Conservation (phyloP, 176 grass and related monocot species). For the Luzula sylvatica region DNA sequence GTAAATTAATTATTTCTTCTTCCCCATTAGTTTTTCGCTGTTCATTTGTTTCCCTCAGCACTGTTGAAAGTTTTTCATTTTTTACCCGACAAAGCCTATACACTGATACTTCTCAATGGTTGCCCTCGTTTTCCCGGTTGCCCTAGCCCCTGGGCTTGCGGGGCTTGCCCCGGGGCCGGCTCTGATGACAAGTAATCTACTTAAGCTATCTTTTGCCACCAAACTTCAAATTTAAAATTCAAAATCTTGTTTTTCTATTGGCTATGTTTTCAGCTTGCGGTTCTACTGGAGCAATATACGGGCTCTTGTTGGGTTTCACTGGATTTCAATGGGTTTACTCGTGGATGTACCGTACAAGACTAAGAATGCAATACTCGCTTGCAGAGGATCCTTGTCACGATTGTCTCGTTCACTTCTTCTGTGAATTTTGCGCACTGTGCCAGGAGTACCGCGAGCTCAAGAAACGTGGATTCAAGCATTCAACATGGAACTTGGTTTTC, state of each 20-base stretch:
- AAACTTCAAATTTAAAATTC: no score
- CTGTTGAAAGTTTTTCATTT: no score
- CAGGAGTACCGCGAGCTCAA: slow-evolving; percentile 72
- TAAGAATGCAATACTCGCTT: slow-evolving; percentile 35
- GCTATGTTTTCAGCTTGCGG: slow-evolving; percentile 26
- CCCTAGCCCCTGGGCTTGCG: no score
- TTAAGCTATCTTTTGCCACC: no score
- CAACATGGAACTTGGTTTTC: slow-evolving; percentile 36
- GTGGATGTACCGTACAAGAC: slow-evolving; percentile 49
- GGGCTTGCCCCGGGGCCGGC: no score
- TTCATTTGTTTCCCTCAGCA: no score
- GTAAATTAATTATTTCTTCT: no score
- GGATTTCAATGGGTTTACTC: slow-evolving; percentile 30
- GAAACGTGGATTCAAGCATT: slow-evolving; percentile 50
- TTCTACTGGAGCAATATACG: slow-evolving; percentile 27
- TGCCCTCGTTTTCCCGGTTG: no score
- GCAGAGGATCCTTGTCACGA: slow-evolving; percentile 39
- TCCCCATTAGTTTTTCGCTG: no score
- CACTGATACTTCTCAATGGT: no score
- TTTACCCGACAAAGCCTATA: no score
- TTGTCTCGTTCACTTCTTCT: slow-evolving; percentile 51
- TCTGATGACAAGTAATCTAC: no score
- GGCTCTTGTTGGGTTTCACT: slow-evolving; percentile 14
- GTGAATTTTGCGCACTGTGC: slow-evolving; percentile 41
- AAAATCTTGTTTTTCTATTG: neutral